Evolutionary conservation across 2,329 filamentous ascomycete genomes (phyloP).

Genomic region (Alternaria gaisen): DNA sequence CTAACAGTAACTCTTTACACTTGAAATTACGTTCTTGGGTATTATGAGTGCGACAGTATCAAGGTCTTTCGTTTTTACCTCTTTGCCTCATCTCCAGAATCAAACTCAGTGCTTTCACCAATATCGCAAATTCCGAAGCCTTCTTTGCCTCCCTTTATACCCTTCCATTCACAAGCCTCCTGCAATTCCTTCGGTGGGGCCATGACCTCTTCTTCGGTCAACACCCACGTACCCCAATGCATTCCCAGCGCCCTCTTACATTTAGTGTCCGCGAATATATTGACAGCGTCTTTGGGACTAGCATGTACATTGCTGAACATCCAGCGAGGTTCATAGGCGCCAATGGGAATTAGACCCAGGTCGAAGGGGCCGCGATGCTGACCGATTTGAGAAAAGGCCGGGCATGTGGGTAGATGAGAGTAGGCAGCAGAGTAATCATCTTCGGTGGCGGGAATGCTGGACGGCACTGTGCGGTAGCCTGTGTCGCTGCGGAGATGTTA

Average conservation of each 20-base stretch:
- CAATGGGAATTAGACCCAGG: conserved; percentile 90
- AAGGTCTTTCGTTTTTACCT: neutral
- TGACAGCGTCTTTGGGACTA: conserved; percentile 85
- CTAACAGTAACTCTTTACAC: neutral
- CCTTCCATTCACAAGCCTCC: conserved; percentile 73
- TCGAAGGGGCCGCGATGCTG: conserved; percentile 84
- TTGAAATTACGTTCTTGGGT: neutral
- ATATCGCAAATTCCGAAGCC: conserved; percentile 87
- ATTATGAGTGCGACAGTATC: neutral
- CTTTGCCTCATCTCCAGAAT: conserved; percentile 12
- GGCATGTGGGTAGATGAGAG: conserved; percentile 72
- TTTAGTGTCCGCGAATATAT: conserved; percentile 85
- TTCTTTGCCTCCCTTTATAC: conserved; percentile 80
- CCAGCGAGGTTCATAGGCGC: conserved; percentile 79
- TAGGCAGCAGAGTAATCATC: conserved; percentile 79
- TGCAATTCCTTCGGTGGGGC: conserved; percentile 80
- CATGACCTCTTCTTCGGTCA: conserved; percentile 84
- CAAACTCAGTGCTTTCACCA: conserved; percentile 77
- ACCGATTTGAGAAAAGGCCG: conserved; percentile 87
- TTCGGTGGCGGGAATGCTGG: conserved; percentile 63
- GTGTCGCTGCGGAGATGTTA: conserved; percentile 73
- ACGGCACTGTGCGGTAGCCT: conserved; percentile 82
- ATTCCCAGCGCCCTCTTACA: conserved; percentile 84
- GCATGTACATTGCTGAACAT: conserved; percentile 85
- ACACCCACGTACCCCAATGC: conserved; percentile 88